Base-by-base conservation (phyloP, 352 stramenopile genomes). In the Lagenidium sp. region DNA sequence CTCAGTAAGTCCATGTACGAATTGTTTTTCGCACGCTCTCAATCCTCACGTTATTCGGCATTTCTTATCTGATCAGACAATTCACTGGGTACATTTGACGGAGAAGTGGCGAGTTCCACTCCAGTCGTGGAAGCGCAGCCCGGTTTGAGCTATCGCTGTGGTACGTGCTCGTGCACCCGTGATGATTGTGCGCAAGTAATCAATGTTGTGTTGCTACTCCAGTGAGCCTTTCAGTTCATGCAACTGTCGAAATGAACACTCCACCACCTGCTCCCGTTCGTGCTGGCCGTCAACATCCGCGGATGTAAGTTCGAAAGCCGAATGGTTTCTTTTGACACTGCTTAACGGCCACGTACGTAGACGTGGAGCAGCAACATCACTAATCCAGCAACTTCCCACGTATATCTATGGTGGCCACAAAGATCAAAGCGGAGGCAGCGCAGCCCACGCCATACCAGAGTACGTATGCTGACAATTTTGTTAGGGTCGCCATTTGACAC, bases 311-410 rank as follows among this genome's bases (percentile, higher is more conserved):
- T 47, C 28, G 12, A 19, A n/a, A n/a, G n/a, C n/a, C n/a, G n/a
- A n/a, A n/a, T n/a, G n/a, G n/a, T n/a, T n/a, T n/a, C n/a, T n/a
- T n/a, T 24, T 18, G 24, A 32, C 39, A 4, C 25, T 35, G 18
- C 23, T 6, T 36, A 5, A 12, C 35, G 4, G 32, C 16, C 20
- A 30, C 10, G 5, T 43, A 18, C 36, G 18, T 38, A 89, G 77
- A 36, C 77, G 77, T 13, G 77, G 77, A 4, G 77, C 77, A 16
- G 57, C 67, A 2, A 59, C 64, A 15, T 65, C 64, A 10, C 47
- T 94, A 21, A 89, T 94, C 48, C 68, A 82, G 24, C 78, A 90
- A 39, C 62, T 94, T 7, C 82, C 82, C 20, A 90, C 76, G 21
- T 90, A 90, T 44, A 81, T 69, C 3, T 94, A 79, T 53, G 75